Conservation (phyloP, 176 grass and related monocot species). For the Chrysopogon serrulatus region DNA sequence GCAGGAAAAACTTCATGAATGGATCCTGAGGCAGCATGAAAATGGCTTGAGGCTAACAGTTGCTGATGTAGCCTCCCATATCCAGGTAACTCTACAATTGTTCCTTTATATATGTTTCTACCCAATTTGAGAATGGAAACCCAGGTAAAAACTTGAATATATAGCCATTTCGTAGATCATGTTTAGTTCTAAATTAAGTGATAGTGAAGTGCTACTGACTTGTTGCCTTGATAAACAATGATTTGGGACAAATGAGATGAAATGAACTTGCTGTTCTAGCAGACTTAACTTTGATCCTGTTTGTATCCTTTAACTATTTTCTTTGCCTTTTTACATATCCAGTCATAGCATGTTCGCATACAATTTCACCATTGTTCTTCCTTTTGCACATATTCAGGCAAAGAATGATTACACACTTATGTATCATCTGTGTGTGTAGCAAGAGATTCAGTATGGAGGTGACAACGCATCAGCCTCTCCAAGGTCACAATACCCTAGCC, state of each 20-base stretch:
- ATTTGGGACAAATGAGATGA: neutral
- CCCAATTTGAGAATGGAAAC: neutral
- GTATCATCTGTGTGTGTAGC: conserved; percentile 33
- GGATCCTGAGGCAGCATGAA: conserved; percentile 62
- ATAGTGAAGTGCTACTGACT: neutral
- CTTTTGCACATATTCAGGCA: neutral
- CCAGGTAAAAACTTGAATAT: neutral
- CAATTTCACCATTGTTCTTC: neutral
- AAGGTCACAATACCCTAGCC: conserved; percentile 47
- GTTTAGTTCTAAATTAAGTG: neutral
- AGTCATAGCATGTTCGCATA: neutral
- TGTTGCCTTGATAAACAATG: neutral
- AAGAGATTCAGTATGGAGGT: conserved; percentile 62
- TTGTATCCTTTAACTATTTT: neutral
- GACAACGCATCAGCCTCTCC: conserved; percentile 49
- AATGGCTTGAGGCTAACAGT: conserved; percentile 51
- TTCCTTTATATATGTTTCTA: neutral
- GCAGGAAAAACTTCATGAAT: conserved; percentile 73
- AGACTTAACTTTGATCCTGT: neutral
- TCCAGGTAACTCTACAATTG: conserved; percentile 39
- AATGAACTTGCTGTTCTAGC: neutral
- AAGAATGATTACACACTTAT: neutral
- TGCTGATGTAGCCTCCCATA: conserved; percentile 46
- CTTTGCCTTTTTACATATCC: neutral
- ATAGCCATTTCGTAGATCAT: neutral